phyloP scores from a whole-genome alignment of 148 eudicot genomes.

The Silene conica region DNA sequence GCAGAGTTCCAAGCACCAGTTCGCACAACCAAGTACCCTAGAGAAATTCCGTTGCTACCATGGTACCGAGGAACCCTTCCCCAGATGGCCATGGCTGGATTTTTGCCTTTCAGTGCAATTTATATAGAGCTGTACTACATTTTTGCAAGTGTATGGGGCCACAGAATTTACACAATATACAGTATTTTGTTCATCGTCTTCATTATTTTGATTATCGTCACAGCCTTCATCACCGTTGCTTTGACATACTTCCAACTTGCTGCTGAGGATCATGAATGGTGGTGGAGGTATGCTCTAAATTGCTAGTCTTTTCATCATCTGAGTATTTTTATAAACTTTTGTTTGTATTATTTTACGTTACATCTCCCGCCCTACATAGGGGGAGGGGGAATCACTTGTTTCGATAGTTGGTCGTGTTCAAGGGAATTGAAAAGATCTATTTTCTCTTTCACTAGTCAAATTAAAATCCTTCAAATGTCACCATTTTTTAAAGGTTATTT shows the following conservation, averaged over 20 bases:
- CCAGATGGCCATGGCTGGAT: constrained; percentile 43
- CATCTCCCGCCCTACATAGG: background rate
- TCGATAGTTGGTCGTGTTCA: too few relatives aligned
- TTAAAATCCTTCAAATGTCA: too few relatives aligned
- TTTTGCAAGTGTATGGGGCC: constrained; percentile 41
- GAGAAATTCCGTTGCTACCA: constrained; percentile 31
- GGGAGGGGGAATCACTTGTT: too few relatives aligned
- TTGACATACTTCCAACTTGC: constrained; percentile 42
- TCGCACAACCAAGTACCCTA: constrained; percentile 36
- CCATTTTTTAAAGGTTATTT: too few relatives aligned
- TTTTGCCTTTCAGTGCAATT: constrained; percentile 38
- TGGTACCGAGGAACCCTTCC: constrained; percentile 35
- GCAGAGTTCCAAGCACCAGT: constrained; percentile 38
- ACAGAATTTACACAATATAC: constrained; percentile 38
- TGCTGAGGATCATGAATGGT: constrained; percentile 41
- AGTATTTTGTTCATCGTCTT: constrained; percentile 37
- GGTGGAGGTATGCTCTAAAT: constrained; percentile 35
- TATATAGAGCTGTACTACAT: constrained; percentile 37
- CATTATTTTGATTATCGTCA: constrained; percentile 34
- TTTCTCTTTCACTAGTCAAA: too few relatives aligned
- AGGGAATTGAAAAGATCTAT: too few relatives aligned
- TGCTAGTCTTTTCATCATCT: background rate
- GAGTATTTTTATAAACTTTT: background rate
- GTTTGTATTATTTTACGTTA: background rate
- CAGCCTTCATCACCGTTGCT: constrained; percentile 38